Evolutionary conservation across 768 basidiomycete species (phyloP).

Genomic region (Dioszegia hungarica): DNA sequence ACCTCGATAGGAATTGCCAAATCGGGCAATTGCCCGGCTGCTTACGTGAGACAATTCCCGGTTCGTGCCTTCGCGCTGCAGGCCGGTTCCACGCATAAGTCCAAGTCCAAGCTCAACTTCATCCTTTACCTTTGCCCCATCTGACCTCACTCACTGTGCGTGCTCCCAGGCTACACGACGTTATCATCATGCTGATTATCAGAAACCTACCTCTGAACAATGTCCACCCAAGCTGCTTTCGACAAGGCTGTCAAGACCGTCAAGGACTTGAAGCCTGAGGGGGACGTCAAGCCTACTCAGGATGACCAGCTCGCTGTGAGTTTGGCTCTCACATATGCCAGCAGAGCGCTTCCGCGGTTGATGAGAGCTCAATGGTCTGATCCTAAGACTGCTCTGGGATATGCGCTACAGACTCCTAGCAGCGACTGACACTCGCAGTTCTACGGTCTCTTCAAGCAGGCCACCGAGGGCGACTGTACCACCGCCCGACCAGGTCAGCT

Average conservation of each 20-base stretch:
- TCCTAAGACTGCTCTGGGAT: too few relatives aligned
- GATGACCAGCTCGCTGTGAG: constrained; percentile 76
- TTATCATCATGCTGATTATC: too few relatives aligned
- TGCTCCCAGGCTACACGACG: too few relatives aligned
- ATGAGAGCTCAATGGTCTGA: too few relatives aligned
- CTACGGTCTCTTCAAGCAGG: constrained; percentile 92
- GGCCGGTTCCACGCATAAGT: too few relatives aligned
- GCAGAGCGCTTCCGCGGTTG: too few relatives aligned
- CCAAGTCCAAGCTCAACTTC: too few relatives aligned
- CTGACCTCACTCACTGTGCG: too few relatives aligned
- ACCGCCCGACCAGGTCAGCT: constrained; percentile 48
- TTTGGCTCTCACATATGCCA: constrained; percentile 13
- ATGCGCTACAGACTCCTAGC: too few relatives aligned
- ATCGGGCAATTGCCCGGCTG: too few relatives aligned
- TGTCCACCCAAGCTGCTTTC: constrained; percentile 44
- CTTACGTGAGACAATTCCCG: background rate
- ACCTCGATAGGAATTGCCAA: too few relatives aligned
- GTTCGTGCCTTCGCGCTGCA: background rate
- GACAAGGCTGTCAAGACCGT: constrained; percentile 46
- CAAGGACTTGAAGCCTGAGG: constrained; percentile 65
- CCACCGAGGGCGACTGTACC: constrained; percentile 68
- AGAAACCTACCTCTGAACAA: background rate
- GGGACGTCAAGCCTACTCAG: constrained; percentile 67
- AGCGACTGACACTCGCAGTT: constrained; percentile 59
- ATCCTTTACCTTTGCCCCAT: too few relatives aligned